phyloP scores from a whole-genome alignment of 768 basidiomycete species.

The Rhodotorula paludigena region DNA sequence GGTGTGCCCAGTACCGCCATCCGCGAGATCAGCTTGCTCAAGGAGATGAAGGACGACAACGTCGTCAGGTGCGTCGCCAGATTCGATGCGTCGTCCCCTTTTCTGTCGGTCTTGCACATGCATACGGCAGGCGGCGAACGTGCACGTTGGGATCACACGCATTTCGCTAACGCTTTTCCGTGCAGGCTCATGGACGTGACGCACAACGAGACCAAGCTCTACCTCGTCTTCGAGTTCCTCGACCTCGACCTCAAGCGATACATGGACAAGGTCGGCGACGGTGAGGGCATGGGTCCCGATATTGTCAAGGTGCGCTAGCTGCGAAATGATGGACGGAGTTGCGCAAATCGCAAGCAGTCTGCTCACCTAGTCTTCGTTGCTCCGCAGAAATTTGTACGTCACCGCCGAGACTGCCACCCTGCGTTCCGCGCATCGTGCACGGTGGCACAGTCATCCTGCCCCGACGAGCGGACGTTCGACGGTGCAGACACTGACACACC shows the following conservation, averaged over 20 bases:
- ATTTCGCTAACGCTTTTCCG: not conserved
- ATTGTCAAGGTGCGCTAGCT: conserved; percentile 68
- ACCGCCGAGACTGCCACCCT: no score
- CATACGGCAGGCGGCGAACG: not conserved
- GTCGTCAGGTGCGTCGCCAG: conserved; percentile 71
- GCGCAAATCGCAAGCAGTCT: no score
- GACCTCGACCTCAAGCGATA: conserved; percentile 95
- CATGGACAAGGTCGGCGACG: conserved; percentile 78
- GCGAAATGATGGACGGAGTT: no score
- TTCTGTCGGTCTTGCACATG: not conserved
- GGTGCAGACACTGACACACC: no score
- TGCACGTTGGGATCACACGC: no score
- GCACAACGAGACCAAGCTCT: conserved; percentile 91
- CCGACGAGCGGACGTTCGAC: no score
- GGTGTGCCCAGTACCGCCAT: conserved; percentile 98
- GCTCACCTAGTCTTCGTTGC: conserved; percentile 4
- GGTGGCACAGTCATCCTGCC: no score
- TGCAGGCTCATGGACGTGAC: conserved; percentile 88
- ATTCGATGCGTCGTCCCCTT: no score
- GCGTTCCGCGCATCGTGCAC: no score
- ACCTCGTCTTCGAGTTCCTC: conserved; percentile 95
- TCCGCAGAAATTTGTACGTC: conserved; percentile 35
- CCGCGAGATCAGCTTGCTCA: conserved; percentile 92
- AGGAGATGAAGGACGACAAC: conserved; percentile 92
- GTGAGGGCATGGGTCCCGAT: conserved; percentile 58